Evolutionary conservation across 2,329 filamentous ascomycete genomes (phyloP).

Genomic region (Cryphonectria parasitica): DNA sequence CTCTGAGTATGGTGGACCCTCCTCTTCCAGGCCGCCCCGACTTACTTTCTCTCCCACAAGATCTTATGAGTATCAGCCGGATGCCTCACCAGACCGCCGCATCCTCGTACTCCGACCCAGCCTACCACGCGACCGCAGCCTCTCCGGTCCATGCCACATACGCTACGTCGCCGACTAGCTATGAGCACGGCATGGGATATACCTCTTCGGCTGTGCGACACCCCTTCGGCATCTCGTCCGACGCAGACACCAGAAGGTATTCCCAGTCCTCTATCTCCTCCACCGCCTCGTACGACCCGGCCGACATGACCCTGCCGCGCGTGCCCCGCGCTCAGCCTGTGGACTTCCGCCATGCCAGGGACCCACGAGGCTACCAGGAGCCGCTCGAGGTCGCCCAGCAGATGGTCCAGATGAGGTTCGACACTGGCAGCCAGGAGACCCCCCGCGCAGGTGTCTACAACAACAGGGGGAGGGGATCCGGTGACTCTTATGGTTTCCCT

Average conservation of each 20-base stretch:
- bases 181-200: conserved; percentile 74
- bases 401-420: conserved; percentile 80
- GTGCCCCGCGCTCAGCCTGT: conserved; percentile 64
- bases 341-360: conserved; percentile 57
- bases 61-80: conserved; percentile 72
- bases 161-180: conserved; percentile 69
- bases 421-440: conserved; percentile 72
- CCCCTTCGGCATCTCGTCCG: conserved; percentile 60
- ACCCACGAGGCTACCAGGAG: conserved; percentile 69
- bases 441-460: conserved; percentile 82
- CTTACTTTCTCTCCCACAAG: conserved; percentile 74
- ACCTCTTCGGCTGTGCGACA: conserved; percentile 66
- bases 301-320: conserved; percentile 37
- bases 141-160: conserved; percentile 70
- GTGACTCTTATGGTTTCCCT: conserved; percentile 91
- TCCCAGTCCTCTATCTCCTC: conserved; percentile 82
- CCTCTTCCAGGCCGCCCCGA: conserved; percentile 64
- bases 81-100: conserved; percentile 59
- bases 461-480: conserved; percentile 67
- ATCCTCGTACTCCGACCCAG: conserved; percentile 71
- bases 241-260: conserved; percentile 67
- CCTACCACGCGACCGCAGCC: conserved; percentile 66
- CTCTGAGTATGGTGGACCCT: conserved; percentile 60
- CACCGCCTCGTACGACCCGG: conserved; percentile 49
- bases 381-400: conserved; percentile 90